phyloP scores from a whole-genome alignment of 164 flowering plant species.

The Magnolia kwangsiensis region DNA sequence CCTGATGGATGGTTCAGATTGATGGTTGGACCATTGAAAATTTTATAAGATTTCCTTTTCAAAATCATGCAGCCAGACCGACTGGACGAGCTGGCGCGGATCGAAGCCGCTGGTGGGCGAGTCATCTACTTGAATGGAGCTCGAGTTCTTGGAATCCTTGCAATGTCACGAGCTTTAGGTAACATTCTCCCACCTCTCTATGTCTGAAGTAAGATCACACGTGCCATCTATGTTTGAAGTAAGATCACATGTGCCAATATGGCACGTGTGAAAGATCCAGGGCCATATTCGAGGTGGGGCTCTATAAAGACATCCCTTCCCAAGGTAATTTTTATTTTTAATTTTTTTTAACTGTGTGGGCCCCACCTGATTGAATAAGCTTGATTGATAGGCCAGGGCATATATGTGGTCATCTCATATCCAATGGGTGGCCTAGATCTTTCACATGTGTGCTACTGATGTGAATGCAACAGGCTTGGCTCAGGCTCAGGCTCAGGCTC shows the following conservation, averaged over 20 bases:
- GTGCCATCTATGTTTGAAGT: too few relatives aligned
- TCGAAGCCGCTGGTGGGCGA: slow-evolving; percentile 42
- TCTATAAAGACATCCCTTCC: too few relatives aligned
- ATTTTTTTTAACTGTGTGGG: not conserved
- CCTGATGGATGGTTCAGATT: too few relatives aligned
- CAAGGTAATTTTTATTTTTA: too few relatives aligned
- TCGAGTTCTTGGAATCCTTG: slow-evolving; percentile 53
- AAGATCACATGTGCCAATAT: not conserved
- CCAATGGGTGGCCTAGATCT: too few relatives aligned
- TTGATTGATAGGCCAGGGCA: too few relatives aligned
- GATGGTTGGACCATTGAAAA: too few relatives aligned
- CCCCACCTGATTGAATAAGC: not conserved
- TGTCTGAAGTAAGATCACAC: too few relatives aligned
- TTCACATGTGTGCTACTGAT: too few relatives aligned
- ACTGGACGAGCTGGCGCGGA: slow-evolving; percentile 45
- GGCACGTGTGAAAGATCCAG: not conserved
- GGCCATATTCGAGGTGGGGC: not conserved
- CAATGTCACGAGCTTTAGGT: slow-evolving; percentile 59
- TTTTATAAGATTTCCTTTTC: not conserved
- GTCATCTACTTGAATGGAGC: slow-evolving; percentile 43
- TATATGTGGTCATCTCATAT: too few relatives aligned
- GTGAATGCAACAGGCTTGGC: too few relatives aligned
- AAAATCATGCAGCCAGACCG: slow-evolving; percentile 40
- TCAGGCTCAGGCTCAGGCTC: too few relatives aligned
- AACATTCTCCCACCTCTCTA: not conserved